Evolutionary conservation across 2,329 filamentous ascomycete species (phyloP), one percentile per base, ranked within the genome.

Genomic region (Zymoseptoria passerinii): DNA sequence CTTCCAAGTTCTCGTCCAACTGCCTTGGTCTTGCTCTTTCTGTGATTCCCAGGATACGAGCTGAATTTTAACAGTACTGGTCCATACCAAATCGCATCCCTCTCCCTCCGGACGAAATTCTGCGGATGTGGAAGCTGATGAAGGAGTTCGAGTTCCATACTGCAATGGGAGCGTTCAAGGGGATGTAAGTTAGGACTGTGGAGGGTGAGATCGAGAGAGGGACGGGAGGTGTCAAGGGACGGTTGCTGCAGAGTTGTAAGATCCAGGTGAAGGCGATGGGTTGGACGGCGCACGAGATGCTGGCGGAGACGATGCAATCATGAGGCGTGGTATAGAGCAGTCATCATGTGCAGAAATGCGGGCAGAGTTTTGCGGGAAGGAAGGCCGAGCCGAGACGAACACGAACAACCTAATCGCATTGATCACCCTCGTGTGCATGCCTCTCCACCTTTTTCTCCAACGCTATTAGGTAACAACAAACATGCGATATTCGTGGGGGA

Each of bases 41-140:
- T 40, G 35, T 10, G 23, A 50, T 53, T 16, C 50, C 10, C 52
- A 55, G 51, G 48, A 53, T 54, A 23, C 28, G 10, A 6, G 9
- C 52, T 52, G 13, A 53, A 53, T 54, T 56, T 35, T 58, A 56
- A 61, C 44, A 53, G 19, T 50, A 40, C 10, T 92, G 87, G 86
- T 87, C 85, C 55, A 85, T 87, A 62, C 86, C 86, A 1, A 89
- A 90, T 70, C 77, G 77, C 82, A 90, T 92, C 18, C 88, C 89
- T 0, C 77, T 94, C 28, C 74, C 80, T 1, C 83, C 86, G 0
- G 75, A 79, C 0, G 84, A 84, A 64, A 79, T 92, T 51, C 73
- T 78, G 58, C 74, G 77, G 28, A 92, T 94, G 74, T 94, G 89
- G 88, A 72, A 75, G n/a, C 77, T 84, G 0, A 68, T 92, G 55